Base-by-base conservation (phyloP, 805 yeast genomes). In the Myxozyma nipponensis region DNA sequence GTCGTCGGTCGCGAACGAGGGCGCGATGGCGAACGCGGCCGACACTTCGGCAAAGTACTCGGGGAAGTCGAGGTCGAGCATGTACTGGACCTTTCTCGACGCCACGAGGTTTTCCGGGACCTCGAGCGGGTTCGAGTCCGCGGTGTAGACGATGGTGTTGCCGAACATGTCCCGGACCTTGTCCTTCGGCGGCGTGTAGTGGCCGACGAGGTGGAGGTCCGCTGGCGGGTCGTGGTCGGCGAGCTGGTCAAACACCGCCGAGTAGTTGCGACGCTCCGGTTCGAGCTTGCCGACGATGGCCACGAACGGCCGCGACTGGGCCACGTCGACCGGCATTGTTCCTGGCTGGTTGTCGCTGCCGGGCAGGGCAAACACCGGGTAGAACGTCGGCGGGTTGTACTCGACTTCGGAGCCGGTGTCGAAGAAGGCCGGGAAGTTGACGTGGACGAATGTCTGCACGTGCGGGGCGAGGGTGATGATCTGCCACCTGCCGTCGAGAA, bases 251-350 rank as follows among this genome's bases (percentile, higher is more conserved):
- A 55, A 55, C 25, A 55, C 45, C 47, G 32, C 46, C 30, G 43
- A 39, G 52, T 53, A 55, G 44, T 55, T 45, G 28, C 57, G 43
- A 32, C 59, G 50, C 52, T 42, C 42, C 10, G 52, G 47, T 50
- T 55, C 58, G 39, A 35, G 48, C 41, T 53, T 55, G 17, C 59
- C 59, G 4, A 58, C 58, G 19, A 55, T 55, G 10, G 47, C 45
- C 2, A 42, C 59, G 19, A 48, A 55, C 13, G 59, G 54, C 18
- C 38, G 38, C 30, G 13, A 17, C 13, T 17, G 15, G 41, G 43
- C 38, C 10, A 46, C 50, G 2, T 10, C 18, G 30, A 45, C 47
- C 19, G 35, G 25, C n/a, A 25, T 36, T 15, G 44, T 46, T n/a
- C n/a, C n/a, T 47, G 39, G 36, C 22, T 40, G 34, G 21, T 15